These are phyloP conservation scores for Colletotrichum sp. DNA, from an alignment of 2,329 filamentous ascomycete genomes.

Conservation along the genomic window DNA sequence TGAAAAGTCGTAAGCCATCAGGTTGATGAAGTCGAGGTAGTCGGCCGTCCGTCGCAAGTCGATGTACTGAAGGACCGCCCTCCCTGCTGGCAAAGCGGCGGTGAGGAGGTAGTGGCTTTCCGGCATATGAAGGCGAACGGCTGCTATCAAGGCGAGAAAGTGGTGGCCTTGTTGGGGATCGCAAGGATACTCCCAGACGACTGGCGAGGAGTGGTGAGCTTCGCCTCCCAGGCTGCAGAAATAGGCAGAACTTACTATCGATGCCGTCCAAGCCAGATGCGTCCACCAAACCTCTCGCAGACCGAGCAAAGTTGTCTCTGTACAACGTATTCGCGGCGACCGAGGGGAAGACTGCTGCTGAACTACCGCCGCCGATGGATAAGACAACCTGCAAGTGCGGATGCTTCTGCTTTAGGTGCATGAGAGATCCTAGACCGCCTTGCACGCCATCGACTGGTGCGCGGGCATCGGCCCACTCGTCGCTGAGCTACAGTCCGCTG, in stretches of 20 bases:
- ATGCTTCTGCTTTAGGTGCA: constrained; percentile 74
- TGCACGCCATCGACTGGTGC: constrained; percentile 74
- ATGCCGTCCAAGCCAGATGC: constrained; percentile 68
- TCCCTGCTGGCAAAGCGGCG: constrained; percentile 72
- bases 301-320: constrained; percentile 73
- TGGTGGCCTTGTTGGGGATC: constrained; percentile 70
- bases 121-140: constrained; percentile 71
- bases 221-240: background rate
- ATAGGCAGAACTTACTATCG: constrained; percentile 61
- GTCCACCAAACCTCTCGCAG: constrained; percentile 70
- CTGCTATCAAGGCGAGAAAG: constrained; percentile 72
- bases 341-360: constrained; percentile 69
- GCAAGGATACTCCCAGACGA: constrained; percentile 81
- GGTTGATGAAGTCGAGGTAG: constrained; percentile 77
- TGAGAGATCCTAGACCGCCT: constrained; percentile 76
- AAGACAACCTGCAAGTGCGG: constrained; percentile 76
- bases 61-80: constrained; percentile 71
- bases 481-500: constrained; percentile 64
- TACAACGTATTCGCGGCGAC: constrained; percentile 67
- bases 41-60: constrained; percentile 66
- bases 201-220: constrained; percentile 44
- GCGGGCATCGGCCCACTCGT: constrained; percentile 78
- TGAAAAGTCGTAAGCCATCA: constrained; percentile 83
- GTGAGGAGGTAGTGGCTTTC: constrained; percentile 73
- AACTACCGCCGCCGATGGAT: constrained; percentile 74